Conservation (phyloP, 2,329 filamentous ascomycete species). For the Fusarium sp. region DNA sequence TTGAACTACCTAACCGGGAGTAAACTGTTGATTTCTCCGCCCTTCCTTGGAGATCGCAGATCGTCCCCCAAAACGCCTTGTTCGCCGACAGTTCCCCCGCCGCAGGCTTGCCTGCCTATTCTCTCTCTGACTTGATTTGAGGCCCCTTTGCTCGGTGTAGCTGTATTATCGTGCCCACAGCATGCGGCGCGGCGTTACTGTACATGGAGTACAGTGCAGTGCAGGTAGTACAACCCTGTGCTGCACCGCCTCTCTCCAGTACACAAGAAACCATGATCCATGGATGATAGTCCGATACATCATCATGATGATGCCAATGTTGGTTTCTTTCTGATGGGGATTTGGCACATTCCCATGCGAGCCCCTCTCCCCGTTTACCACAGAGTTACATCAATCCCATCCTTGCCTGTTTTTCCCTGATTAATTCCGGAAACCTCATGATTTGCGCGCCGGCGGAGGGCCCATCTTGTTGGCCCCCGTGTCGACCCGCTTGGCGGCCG, state of each 20-base stretch:
- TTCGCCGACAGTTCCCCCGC: slow-evolving; percentile 33
- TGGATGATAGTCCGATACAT: slow-evolving; percentile 16
- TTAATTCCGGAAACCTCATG: slow-evolving; percentile 4
- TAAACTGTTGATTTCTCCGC: slow-evolving; percentile 16
- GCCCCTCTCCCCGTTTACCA: not conserved
- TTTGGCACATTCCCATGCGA: slow-evolving; percentile 30
- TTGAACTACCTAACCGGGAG: slow-evolving; percentile 10
- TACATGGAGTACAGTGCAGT: not conserved
- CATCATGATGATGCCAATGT: slow-evolving; percentile 34
- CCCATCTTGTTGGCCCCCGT: slow-evolving; percentile 53
- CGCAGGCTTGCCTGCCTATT: slow-evolving; percentile 2
- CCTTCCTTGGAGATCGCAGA: slow-evolving; percentile 6
- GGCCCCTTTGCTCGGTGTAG: slow-evolving; percentile 9
- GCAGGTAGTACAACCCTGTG: not conserved
- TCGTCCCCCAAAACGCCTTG: slow-evolving; percentile 37
- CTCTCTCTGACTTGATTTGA: not conserved
- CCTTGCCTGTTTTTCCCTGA: not conserved
- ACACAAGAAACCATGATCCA: slow-evolving; percentile 13
- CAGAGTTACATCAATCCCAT: not conserved
- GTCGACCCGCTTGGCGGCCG: slow-evolving; percentile 76
- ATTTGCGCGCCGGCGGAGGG: slow-evolving; percentile 47
- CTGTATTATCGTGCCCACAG: not conserved
- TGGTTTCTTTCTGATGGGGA: slow-evolving; percentile 27
- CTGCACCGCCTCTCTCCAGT: slow-evolving; percentile 6
- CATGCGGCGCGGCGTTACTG: not conserved